A percentile compares a stretch with the other conserved stretches of the same genome.
phyloP scores from a whole-genome alignment of 768 basidiomycete species.

The Pleurotus platypus region DNA sequence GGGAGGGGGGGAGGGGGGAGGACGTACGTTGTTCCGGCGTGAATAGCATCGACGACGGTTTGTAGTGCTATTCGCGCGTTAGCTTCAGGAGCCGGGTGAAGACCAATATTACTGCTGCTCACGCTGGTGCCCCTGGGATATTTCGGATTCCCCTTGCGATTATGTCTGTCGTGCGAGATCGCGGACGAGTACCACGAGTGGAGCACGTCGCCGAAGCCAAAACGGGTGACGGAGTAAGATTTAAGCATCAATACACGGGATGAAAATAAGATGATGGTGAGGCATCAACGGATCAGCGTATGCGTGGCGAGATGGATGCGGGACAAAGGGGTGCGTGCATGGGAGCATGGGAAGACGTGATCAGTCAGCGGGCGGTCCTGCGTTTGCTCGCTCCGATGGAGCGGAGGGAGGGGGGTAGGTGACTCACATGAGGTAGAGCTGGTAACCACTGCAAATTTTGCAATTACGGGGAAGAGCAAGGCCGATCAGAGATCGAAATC shows the following conservation, averaged over 20 bases:
- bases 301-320: no score
- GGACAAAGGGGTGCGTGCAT: no score
- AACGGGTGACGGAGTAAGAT: no score
- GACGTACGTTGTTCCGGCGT: conserved; percentile 39
- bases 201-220: no score
- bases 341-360: no score
- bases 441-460: conserved; percentile 31
- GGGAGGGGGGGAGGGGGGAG: neutral
- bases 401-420: no score
- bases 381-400: neutral
- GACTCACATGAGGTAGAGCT: conserved; percentile 40
- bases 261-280: no score
- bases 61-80: conserved; percentile 31
- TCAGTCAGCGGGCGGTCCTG: neutral
- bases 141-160: conserved; percentile 42
- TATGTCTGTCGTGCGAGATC: conserved; percentile 24
- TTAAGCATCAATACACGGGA: no score
- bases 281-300: no score
- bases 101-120: conserved; percentile 13
- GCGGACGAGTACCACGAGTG: no score
- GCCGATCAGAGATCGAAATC: no score
- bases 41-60: conserved; percentile 41
- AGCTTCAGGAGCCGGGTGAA: neutral
- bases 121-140: conserved; percentile 43
- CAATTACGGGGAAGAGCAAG: no score